Base-by-base conservation (phyloP, 1,284 basidiomycete species). In the Rhodofomes roseus region DNA sequence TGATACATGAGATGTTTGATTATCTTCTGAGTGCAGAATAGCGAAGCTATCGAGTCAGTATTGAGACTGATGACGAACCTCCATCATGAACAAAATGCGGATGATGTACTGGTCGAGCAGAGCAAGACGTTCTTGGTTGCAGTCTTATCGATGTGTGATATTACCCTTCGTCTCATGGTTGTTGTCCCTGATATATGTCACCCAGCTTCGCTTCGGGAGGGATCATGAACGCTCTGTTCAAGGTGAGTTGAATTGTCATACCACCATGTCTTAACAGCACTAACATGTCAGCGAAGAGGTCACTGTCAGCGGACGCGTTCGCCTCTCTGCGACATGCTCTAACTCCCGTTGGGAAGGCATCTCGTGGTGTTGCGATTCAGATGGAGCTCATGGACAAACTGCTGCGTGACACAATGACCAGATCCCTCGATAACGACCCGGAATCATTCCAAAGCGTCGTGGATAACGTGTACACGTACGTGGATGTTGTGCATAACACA, bases 61-160 rank as follows among this genome's bases (percentile, higher is more conserved):
- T 74, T 77, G 12, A 76, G 76, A 51, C 70, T 88, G 9, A 70
- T 87, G 58, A 69, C 76, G 2, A 73, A 76, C 12, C 77, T 84
- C 39, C 71, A 76, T 41, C 76, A 78, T 58, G 75, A 79, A 57
- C 76, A 74, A 34, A 66, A 69, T 52, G 52, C 58, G 0, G 87
- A 89, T 62, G 86, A 90, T 65, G 70, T 80, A 12, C 74, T 90
- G 1, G 76, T 81, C 12, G 72, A 75, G 36, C 86, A 88, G 69
- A 82, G 81, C 0, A 79, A 74, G 62, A 64, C 73, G 6, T 86
- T 88, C 65, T 70, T 89, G 27, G 81, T 82, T 46, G 74, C 71
- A 23, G 81, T 78, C 7, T 71, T 89, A 9, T 74, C 75, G 29
- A 77, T 75, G 86, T 86, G 60, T 34, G 4, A 5, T 2, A 18